These are phyloP conservation scores for Rhodamnia rubescens DNA, from an alignment of 345 rosid genomes.

Conservation along the genomic window DNA sequence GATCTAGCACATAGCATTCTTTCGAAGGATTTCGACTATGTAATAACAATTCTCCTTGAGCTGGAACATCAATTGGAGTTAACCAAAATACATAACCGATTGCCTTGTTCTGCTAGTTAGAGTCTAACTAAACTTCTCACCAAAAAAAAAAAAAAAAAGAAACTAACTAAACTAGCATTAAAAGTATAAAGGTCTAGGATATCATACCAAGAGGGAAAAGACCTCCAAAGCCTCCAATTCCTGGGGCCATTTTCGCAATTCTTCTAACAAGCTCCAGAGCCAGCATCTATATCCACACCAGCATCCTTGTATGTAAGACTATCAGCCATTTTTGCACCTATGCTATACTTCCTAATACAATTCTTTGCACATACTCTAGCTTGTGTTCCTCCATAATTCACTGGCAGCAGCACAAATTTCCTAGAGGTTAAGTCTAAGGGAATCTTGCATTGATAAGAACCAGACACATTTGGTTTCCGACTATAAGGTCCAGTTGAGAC, in stretches of 20 bases:
- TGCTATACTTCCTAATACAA: background rate
- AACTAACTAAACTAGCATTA: background rate
- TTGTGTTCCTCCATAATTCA: background rate
- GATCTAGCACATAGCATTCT: background rate
- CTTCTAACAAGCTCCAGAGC: constrained; percentile 75
- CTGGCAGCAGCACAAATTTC: background rate
- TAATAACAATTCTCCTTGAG: background rate
- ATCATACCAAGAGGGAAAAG: constrained; percentile 71
- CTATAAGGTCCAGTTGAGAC: background rate
- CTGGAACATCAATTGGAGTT: background rate
- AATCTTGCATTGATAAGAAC: background rate
- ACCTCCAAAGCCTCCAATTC: constrained; percentile 92
- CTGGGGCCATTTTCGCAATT: constrained; percentile 88
- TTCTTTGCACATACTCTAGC: background rate
- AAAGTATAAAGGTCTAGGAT: background rate
- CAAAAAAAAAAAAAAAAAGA: too few relatives aligned
- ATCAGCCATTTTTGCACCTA: background rate
- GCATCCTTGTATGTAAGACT: constrained; percentile 73
- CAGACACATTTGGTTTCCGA: background rate
- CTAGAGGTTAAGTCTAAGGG: background rate
- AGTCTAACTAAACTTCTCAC: background rate
- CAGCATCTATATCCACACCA: constrained; percentile 95
- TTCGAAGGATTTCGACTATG: background rate
- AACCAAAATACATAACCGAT: background rate
- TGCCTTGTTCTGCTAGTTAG: background rate